Conservation (phyloP, 306 rosid species). For the Vigna angularis region DNA sequence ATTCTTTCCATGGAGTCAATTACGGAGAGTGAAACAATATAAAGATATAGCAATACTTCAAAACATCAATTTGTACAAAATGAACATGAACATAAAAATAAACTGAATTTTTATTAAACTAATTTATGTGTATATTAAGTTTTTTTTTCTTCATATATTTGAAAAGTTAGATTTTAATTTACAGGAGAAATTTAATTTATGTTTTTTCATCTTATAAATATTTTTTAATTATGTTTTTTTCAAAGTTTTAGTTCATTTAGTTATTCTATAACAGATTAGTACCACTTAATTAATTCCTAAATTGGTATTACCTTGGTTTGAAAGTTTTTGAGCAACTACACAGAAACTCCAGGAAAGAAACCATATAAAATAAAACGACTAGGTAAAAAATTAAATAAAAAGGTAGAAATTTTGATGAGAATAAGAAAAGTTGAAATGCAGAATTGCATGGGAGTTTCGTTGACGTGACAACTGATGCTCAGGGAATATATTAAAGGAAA, state of each 20-base stretch:
- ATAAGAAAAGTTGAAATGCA: constrained; percentile 54
- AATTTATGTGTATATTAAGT: no score
- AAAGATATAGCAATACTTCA: not conserved
- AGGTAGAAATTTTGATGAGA: not conserved
- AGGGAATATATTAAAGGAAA: constrained; percentile 65
- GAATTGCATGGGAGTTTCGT: constrained; percentile 66
- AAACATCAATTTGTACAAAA: constrained; percentile 1
- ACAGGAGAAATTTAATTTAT: not conserved
- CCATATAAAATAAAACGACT: no score
- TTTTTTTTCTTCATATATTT: no score
- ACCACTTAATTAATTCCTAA: no score
- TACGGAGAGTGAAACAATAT: not conserved
- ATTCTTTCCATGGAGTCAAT: constrained; percentile 16
- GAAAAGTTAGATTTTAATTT: no score
- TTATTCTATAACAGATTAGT: no score
- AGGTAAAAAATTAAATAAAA: not conserved
- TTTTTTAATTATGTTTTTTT: no score
- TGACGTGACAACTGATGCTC: constrained; percentile 63
- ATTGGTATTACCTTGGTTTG: no score
- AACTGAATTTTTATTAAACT: no score
- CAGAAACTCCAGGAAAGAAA: no score
- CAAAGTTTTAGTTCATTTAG: not conserved
- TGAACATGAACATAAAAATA: no score
- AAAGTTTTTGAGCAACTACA: no score
- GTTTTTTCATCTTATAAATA: not conserved